Evolutionary conservation across 352 stramenopile genomes (phyloP), one percentile per base, ranked within the genome.

Genomic region (Globisporangium spinosum): DNA sequence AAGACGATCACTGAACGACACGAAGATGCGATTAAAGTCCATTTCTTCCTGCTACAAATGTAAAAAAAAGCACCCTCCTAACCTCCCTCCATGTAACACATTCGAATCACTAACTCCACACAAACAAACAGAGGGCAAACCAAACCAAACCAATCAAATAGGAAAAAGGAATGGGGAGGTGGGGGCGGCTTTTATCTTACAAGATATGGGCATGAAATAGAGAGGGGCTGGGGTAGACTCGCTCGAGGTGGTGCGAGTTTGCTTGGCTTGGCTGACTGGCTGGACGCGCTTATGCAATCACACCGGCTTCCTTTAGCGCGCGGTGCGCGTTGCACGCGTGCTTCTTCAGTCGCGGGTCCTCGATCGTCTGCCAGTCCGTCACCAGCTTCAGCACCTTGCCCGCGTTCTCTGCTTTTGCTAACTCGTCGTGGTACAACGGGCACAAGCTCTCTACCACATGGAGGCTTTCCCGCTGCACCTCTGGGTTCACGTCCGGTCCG

Each of bases 381-480:
- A 94, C 79, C 54, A 95, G 71, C 23, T 72, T 47, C 35, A 95
- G 71, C 40, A 95, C 83, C 23, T 86, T 77, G 12, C 62, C 66
- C 22, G 87, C 83, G 47, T 71, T 86, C 20, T 77, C 70, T 10
- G 87, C 80, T 67, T 91, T 89, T 66, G 85, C 79, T 55, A 94
- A 73, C 64, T 95, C 85, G 56, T 93, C 82, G 51, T 89, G 82
- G 69, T 94, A 95, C 70, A 93, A 67, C 70, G 85, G 80, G 51
- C 87, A 94, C 59, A 95, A 79, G 65, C 77, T 90, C 77, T 93
- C 85, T 80, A 95, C 83, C 69, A 95, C 85, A 77, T 89, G 85
- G 67, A 95, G 83, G 77, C 87, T 94, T 65, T 91, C 85, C 59
- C 87, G 84, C 67, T 95, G 87, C 68, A 93, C 79, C 51, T 95